Evolutionary conservation across 495 filamentous ascomycete genomes (phyloP), one percentile per base, ranked within the genome.

Genomic region (Neurospora cerealis): DNA sequence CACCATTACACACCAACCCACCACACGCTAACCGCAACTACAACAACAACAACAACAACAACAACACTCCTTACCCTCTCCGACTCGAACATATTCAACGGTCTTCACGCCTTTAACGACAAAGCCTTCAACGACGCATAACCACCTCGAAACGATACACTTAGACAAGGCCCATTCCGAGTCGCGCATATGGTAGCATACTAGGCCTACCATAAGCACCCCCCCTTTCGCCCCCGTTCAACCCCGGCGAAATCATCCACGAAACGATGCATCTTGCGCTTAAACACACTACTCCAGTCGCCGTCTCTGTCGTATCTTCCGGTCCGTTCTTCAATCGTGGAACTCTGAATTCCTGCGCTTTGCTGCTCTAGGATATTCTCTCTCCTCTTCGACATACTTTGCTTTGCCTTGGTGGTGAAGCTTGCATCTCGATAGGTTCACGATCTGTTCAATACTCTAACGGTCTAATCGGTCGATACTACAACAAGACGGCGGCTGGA

Each of bases 401-500:
- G 78, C 76, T 80, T 78, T 74, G 74, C 79, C 54, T 73, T 72
- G 78, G 79, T 79, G 82, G 54, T 78, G 78, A 79, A 80, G 76
- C 80, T 77, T 72, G 76, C 77, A 75, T 82, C 60, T 80, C 80
- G 82, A 83, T 81, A 83, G 80, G 79, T 81, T 82, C 81, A 81
- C 82, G 80, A 80, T 78, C 75, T 73, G 76, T 74, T 79, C 77
- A 80, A 74, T 71, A 73, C 78, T 77, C 71, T 77, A 80, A 83
- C 83, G 84, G 83, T 86, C 77, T 80, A 75, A 82, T 81, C 80
- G 83, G 82, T 85, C 83, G 83, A 85, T 83, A 85, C 81, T 78
- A 83, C 84, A 81, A 77, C 84, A 80, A 77, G 83, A 85, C 85
- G 83, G 83, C 86, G 86, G 85, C 85, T 86, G 85, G 86, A 87